Evolutionary conservation across 768 basidiomycete genomes (phyloP).

Genomic region (Lactifluus hygrophoroides): DNA sequence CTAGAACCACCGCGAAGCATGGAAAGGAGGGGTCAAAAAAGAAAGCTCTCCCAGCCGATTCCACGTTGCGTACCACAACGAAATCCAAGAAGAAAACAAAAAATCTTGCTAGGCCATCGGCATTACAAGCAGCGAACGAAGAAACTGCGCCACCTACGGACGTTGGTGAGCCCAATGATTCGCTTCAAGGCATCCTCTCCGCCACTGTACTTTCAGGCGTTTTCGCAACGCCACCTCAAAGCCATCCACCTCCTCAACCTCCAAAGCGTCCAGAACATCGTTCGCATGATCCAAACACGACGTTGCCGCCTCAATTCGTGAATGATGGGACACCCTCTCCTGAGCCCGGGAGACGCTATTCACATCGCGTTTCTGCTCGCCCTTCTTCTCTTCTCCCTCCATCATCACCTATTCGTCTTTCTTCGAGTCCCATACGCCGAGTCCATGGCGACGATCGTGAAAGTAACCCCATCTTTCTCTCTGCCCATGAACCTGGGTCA

Average conservation of each 20-base stretch:
- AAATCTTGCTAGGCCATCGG: background rate
- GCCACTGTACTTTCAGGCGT: background rate
- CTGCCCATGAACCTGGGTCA: background rate
- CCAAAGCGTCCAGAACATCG: constrained; percentile 12
- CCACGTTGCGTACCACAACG: background rate
- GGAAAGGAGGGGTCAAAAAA: no score
- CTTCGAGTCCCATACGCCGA: constrained; percentile 7
- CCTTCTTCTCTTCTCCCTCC: constrained; percentile 6
- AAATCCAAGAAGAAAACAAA: constrained; percentile 14
- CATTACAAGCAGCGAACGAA: background rate
- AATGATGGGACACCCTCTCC: constrained; percentile 13
- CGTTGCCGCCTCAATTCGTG: constrained; percentile 5
- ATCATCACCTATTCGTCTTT: constrained; percentile 11
- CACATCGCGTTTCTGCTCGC: background rate
- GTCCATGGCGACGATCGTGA: background rate
- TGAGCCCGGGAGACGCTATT: constrained; percentile 4
- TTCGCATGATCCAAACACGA: constrained; percentile 8
- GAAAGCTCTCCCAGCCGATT: background rate
- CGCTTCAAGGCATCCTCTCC: constrained; percentile 1
- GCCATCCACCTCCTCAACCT: constrained; percentile 6
- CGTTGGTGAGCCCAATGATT: background rate
- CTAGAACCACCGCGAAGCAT: no score
- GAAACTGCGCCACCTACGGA: background rate
- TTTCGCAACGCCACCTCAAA: constrained; percentile 15
- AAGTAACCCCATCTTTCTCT: background rate